Base-by-base conservation (phyloP, 2,329 filamentous ascomycete genomes). In the Cladosporium cucumerinum region DNA sequence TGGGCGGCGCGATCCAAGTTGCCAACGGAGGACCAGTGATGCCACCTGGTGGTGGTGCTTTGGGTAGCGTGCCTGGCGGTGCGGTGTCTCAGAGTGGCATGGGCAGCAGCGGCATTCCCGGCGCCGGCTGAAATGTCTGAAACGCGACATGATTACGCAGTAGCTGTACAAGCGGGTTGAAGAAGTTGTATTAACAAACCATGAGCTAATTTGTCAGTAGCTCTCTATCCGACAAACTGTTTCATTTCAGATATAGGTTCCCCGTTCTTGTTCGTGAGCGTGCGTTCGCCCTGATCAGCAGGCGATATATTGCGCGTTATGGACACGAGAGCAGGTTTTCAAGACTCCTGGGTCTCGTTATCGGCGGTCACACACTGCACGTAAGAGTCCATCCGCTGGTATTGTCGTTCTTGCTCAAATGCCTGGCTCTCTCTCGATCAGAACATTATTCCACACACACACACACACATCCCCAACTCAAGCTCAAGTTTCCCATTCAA, bases 101-200 rank as follows among this genome's bases (percentile, higher is more conserved):
- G 60, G 60, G 60, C 5, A 62, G 60, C 60, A 62, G 60, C 18
- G 60, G 60, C 14, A 62, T 62, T 32, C 60, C 60, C 11, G 60
- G 60, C 30, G 60, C 60, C 55, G 49, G 49, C n/a, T 62, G 60
- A 62, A 18, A 51, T 46, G 39, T 21, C n/a, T 46, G 39, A 46
- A 46, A n/a, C 1, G 14, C 39, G n/a, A 46, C 39, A 46, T 21
- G 39, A 46, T 46, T 46, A 46, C 39, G 39, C 23, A 46, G 39
- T 21, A 11, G 39, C 39, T 46, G n/a, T 46, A 46, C 10, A 46
- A 21, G 39, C 39, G n/a, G 39, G 39, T 11, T 10, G 39, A 46
- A n/a, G n/a, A 46, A 21, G 39, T 21, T 46, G 39, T 46, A 46
- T 21, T 21, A 46, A 46, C 39, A 46, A 46, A 12, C 36, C n/a